Conservation (phyloP, 2,329 filamentous ascomycete genomes). For the Huntiella decipiens region DNA sequence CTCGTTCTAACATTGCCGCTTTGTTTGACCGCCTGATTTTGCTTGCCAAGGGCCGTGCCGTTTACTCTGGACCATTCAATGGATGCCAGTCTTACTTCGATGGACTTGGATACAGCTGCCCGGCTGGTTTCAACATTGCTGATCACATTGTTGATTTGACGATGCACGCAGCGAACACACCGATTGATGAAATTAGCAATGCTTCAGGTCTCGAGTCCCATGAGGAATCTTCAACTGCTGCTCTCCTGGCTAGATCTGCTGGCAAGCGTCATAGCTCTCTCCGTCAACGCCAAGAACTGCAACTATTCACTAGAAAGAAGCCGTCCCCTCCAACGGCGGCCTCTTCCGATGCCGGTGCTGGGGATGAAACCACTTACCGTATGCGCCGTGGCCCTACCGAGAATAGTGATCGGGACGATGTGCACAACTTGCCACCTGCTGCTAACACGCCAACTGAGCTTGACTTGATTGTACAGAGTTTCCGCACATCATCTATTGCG, state of each 20-base stretch:
- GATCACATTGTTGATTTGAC: conserved; percentile 95
- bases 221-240: conserved; percentile 79
- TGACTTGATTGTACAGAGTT: conserved; percentile 61
- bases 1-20: conserved; percentile 92
- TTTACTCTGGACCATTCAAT: conserved; percentile 81
- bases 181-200: conserved; percentile 14
- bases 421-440: conserved; percentile 39
- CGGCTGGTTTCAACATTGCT: conserved; percentile 94
- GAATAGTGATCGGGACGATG: conserved; percentile 37
- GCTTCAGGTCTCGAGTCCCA: conserved; percentile 48
- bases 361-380: conserved; percentile 31
- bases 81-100: conserved; percentile 89
- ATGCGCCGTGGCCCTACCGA: conserved; percentile 18
- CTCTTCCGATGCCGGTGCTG: conserved; percentile 35
- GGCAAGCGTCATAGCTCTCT: conserved; percentile 54
- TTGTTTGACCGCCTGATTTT: conserved; percentile 89
- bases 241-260: conserved; percentile 52
- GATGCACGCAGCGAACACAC: conserved; percentile 66
- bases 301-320: conserved; percentile 70
- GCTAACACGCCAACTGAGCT: conserved; percentile 55
- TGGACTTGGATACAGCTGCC: conserved; percentile 75
- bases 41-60: conserved; percentile 69
- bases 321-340: conserved; percentile 43
- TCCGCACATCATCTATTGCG: conserved; percentile 60
- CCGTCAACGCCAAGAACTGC: conserved; percentile 67